phyloP scores from a whole-genome alignment of 371 early-diverging fungal genomes.

The Actinomortierella ambigua region DNA sequence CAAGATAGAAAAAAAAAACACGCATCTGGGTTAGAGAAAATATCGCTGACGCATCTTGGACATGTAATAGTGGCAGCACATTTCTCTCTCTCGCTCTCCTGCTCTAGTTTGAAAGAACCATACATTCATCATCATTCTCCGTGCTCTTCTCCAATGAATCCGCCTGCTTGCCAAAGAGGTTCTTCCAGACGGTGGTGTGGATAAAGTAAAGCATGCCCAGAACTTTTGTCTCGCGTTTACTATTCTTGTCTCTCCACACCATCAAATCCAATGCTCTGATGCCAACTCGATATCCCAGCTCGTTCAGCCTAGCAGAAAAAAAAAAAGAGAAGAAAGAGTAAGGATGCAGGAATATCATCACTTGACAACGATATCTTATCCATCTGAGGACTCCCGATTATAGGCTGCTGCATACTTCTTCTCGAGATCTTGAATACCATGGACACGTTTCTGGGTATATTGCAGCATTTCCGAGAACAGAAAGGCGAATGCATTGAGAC shows the following conservation, averaged over 20 bases:
- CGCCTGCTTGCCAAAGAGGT: conserved; percentile 91
- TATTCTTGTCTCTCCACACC: conserved; percentile 84
- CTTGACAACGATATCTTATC: no score
- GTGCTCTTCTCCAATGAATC: conserved; percentile 94
- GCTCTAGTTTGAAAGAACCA: no score
- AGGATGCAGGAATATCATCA: neutral
- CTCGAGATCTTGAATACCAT: conserved; percentile 94
- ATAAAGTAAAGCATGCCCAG: conserved; percentile 89
- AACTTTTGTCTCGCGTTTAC: conserved; percentile 87
- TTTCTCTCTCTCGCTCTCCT: no score
- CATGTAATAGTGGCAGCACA: neutral
- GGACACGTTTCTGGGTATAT: conserved; percentile 92
- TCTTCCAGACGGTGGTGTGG: conserved; percentile 91
- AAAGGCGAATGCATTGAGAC: conserved; percentile 86
- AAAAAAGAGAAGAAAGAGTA: neutral
- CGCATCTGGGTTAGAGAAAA: neutral
- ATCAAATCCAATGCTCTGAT: conserved; percentile 84
- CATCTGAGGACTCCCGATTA: no score
- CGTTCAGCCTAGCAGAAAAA: conserved; percentile 70
- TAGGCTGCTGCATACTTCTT: conserved; percentile 63
- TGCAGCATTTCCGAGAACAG: conserved; percentile 95
- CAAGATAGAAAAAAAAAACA: neutral
- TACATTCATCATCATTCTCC: conserved; percentile 95
- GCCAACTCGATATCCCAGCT: conserved; percentile 94
- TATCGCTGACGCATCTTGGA: no score